A percentile compares a stretch with the other conserved stretches of the same genome.
Conservation (phyloP, 2,329 filamentous ascomycete genomes). For the Colletotrichum tofieldiae region DNA sequence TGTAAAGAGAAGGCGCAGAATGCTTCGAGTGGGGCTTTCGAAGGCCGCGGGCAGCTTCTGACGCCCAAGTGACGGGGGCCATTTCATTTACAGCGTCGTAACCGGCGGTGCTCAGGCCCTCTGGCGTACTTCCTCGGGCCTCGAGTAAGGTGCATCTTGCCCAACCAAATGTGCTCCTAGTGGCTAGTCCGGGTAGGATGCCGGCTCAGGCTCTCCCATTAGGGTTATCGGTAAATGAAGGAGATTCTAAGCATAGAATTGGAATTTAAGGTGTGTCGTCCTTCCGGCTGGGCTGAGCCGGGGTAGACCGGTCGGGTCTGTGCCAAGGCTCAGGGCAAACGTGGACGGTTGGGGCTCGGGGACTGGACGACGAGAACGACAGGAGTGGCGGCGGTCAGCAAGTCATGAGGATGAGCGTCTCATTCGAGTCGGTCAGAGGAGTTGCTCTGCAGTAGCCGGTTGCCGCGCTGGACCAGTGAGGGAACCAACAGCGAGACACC, state of each 20-base stretch:
- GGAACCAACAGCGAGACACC: constrained; percentile 20
- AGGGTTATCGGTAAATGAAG: background rate
- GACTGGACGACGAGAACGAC: background rate
- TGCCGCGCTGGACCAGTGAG: constrained; percentile 31
- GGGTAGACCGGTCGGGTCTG: background rate
- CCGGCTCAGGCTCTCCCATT: background rate
- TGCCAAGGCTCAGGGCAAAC: background rate
- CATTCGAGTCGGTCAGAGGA: background rate
- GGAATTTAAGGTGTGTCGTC: background rate
- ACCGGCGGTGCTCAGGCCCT: background rate
- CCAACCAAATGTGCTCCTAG: background rate
- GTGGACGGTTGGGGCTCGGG: constrained; percentile 5
- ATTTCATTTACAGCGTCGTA: background rate
- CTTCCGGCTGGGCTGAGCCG: background rate
- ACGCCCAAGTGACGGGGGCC: background rate
- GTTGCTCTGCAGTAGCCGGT: constrained; percentile 21
- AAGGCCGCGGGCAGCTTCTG: background rate
- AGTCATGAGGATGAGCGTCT: background rate
- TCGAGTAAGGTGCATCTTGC: background rate
- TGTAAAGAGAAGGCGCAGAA: constrained; percentile 35
- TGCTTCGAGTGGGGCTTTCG: background rate
- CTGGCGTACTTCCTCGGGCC: background rate
- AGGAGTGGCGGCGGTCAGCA: constrained; percentile 8
- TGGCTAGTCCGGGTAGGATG: background rate
- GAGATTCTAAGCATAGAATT: constrained; percentile 10